A percentile compares a stretch with the other conserved stretches of the same genome.
Conservation (phyloP, 192 early-diverging fungal species). For the Obelidium mucronatum region DNA sequence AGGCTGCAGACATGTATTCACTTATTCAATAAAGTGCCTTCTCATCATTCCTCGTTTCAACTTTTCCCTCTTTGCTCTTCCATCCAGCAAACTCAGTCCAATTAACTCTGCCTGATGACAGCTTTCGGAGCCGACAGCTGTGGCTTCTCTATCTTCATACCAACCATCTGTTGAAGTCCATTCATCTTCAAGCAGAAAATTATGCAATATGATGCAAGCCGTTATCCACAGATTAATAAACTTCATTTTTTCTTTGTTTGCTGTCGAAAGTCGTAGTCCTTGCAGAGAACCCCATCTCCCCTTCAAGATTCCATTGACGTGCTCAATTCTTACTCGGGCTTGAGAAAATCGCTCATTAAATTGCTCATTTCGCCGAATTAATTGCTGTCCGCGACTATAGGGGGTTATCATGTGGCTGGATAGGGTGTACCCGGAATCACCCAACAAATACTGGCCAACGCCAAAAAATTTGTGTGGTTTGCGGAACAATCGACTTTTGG, state of each 20-base stretch:
- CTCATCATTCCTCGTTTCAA: neutral
- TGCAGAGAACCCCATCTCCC: conserved; percentile 4
- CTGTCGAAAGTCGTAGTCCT: neutral
- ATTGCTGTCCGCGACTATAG: neutral
- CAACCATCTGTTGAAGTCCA: conserved; percentile 3
- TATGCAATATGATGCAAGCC: conserved; percentile 16
- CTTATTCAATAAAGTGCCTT: neutral
- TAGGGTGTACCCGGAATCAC: conserved; percentile 3
- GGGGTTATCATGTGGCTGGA: neutral
- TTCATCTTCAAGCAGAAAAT: conserved; percentile 8
- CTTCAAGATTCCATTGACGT: conserved; percentile 27
- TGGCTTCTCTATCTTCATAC: neutral
- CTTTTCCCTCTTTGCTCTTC: neutral
- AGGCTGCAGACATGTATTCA: neutral
- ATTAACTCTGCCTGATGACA: too few species aligned
- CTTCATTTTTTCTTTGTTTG: neutral
- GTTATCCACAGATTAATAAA: neutral
- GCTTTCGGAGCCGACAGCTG: neutral
- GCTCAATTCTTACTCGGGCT: conserved; percentile 17
- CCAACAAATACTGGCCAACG: conserved; percentile 2
- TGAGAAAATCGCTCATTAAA: conserved; percentile 8
- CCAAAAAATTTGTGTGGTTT: neutral
- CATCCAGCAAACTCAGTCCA: neutral
- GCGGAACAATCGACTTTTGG: neutral
- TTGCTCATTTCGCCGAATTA: neutral